phyloP scores from a whole-genome alignment of 345 rosid species.

The Bruguiera sexangula region DNA sequence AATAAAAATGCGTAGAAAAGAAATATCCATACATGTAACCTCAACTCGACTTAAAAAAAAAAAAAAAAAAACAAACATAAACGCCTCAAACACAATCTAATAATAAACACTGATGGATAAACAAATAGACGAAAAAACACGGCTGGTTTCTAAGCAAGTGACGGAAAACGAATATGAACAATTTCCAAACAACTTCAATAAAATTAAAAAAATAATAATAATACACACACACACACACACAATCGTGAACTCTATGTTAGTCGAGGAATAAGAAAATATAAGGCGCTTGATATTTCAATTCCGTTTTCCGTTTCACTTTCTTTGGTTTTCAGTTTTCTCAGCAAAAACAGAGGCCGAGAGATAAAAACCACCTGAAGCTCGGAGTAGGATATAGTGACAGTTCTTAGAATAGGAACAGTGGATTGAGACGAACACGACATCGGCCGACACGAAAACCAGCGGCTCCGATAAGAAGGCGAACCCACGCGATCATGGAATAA shows the following conservation, averaged over 20 bases:
- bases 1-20: not conserved
- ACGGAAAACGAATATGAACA: too few species aligned
- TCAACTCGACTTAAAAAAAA: not conserved
- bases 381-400: slow-evolving; percentile 67
- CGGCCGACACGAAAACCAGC: slow-evolving; percentile 22
- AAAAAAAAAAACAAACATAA: not conserved
- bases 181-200: too few species aligned
- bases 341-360: not conserved
- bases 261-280: not conserved
- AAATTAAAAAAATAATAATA: too few species aligned
- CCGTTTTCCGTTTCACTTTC: not conserved
- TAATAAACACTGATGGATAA: too few species aligned
- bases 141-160: too few species aligned
- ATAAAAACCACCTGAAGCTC: slow-evolving; percentile 53
- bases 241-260: not conserved
- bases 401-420: slow-evolving; percentile 45
- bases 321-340: not conserved
- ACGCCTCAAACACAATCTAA: too few species aligned
- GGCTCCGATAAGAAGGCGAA: slow-evolving; percentile 16
- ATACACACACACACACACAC: too few species aligned
- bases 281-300: not conserved
- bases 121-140: too few species aligned
- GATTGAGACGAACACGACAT: slow-evolving; percentile 45
- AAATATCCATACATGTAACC: too few species aligned
- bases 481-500: slow-evolving; percentile 3